A percentile compares a stretch with the other conserved stretches of the same genome.
phyloP scores from a whole-genome alignment of 208 protist species.

The Borovskyia barvae region DNA sequence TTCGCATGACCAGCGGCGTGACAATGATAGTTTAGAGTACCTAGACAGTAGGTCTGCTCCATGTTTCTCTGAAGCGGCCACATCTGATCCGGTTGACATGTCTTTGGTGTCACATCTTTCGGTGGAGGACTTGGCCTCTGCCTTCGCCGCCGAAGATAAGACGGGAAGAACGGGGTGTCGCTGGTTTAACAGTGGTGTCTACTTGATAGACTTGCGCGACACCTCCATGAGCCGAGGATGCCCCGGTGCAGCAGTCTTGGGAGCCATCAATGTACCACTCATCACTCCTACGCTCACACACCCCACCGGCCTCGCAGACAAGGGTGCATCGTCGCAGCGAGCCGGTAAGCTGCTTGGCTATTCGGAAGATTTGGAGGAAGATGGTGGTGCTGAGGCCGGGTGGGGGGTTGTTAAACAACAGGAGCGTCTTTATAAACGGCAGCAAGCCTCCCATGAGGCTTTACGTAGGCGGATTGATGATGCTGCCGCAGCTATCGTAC shows the following conservation, averaged over 20 bases:
- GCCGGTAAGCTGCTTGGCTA: too few relatives aligned
- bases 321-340: too few relatives aligned
- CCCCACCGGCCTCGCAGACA: too few relatives aligned
- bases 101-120: constrained; percentile 9
- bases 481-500: constrained; percentile 45
- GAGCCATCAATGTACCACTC: constrained; percentile 48
- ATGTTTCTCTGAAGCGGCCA: too few relatives aligned
- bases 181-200: constrained; percentile 45
- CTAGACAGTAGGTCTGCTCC: too few relatives aligned
- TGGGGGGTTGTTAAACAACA: constrained; percentile 28
- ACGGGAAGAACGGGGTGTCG: neutral
- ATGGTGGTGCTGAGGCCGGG: constrained; percentile 5
- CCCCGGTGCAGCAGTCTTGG: constrained; percentile 34
- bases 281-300: neutral
- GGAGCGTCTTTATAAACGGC: constrained; percentile 23
- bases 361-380: too few relatives aligned
- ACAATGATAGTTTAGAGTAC: too few relatives aligned
- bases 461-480: constrained; percentile 31
- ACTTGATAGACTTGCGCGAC: constrained; percentile 55
- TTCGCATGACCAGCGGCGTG: too few relatives aligned
- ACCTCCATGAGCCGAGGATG: neutral
- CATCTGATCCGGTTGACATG: too few relatives aligned
- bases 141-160: neutral
- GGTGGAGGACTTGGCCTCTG: constrained; percentile 11
- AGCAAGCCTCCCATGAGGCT: constrained; percentile 13